Evolutionary conservation across 495 filamentous ascomycete genomes (phyloP), one percentile per base, ranked within the genome.

Genomic region (Talaromyces proteolyticus): DNA sequence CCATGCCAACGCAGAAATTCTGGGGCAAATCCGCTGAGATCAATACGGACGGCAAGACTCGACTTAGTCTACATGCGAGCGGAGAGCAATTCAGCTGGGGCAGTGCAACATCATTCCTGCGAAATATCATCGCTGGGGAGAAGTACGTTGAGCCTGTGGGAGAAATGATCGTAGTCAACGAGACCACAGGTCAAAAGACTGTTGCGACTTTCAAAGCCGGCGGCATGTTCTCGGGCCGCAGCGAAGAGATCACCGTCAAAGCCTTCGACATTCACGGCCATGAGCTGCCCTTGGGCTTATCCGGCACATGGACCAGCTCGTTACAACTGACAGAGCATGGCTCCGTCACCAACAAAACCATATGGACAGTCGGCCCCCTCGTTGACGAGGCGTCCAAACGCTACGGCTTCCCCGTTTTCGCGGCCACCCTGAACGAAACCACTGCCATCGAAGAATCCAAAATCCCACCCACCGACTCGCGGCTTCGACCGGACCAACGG

Each of bases 141-240:
- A 97, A 96, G 69, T 98, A 97, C 61, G 86, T 96, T 24, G 93
- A 98, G 68, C 93, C 93, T 1, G 88, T 95, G 8, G 90, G 90
- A 16, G 86, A 79, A 46, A 88, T 97, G 82, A 78, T 82, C 16
- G 79, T 98, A 20, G 65, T 75, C 42, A 88, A 91, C 63, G 94
- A 98, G 54, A 80, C 78, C 7, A 87, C 83, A 0, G 89, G 93
- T 6, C 80, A 84, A 53, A 88, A 87, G 62, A 85, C 89, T 6
- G 75, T 83, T 19, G 80, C 88, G 23, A 87, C 89, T 53, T 98
- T 98, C 69, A 93, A 94, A 57, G 74, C 84, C 20, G 91, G 91
- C 56, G 91, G 93, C 55, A 95, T 97, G 87, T 98, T 97, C 68
- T 88, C 91, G 21, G 93, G 93, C 23, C 83, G 93, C 51, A 87